These are phyloP conservation scores for Cladosporium halotolerans DNA, from an alignment of 2,329 filamentous ascomycete genomes.

Conservation along the genomic window DNA sequence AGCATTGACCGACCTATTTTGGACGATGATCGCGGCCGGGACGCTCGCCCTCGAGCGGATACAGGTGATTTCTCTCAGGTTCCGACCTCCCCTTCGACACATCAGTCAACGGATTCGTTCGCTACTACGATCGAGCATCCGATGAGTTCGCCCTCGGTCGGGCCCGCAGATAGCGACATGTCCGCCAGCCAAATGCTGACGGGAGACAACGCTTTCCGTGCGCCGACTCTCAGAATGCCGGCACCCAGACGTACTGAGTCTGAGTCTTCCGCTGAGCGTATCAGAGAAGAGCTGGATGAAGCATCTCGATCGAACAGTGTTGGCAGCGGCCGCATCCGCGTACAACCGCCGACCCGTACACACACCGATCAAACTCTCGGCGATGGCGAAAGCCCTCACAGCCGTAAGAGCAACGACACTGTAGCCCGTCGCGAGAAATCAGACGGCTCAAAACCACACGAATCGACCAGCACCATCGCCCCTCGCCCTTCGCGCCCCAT, in stretches of 20 bases:
- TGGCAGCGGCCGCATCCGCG: slow-evolving; percentile 23
- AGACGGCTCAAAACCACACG: slow-evolving; percentile 15
- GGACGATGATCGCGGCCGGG: slow-evolving; percentile 38
- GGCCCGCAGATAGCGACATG: slow-evolving; percentile 29
- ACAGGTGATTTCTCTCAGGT: slow-evolving; percentile 33
- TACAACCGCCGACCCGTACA: slow-evolving; percentile 24
- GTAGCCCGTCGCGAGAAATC: background rate
- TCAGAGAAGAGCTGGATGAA: slow-evolving; percentile 31
- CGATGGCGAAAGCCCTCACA: slow-evolving; percentile 3
- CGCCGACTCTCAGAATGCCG: slow-evolving; percentile 55
- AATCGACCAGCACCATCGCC: background rate
- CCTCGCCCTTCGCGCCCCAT: slow-evolving; percentile 5
- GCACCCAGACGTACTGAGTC: slow-evolving; percentile 18
- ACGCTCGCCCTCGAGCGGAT: slow-evolving; percentile 39
- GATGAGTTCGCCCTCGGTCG: slow-evolving; percentile 16
- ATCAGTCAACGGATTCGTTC: slow-evolving; percentile 67
- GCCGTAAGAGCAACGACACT: slow-evolving; percentile 5
- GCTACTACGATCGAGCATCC: slow-evolving; percentile 31
- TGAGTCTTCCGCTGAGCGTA: slow-evolving; percentile 20
- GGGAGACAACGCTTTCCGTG: slow-evolving; percentile 81
- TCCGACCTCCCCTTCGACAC: slow-evolving; percentile 45
- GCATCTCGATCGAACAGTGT: slow-evolving; percentile 28
- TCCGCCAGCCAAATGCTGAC: slow-evolving; percentile 88
- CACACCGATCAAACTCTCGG: slow-evolving; percentile 19
- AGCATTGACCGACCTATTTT: slow-evolving; percentile 30